phyloP scores from a whole-genome alignment of 75 land plant species.

The Cupressus sempervirens region DNA sequence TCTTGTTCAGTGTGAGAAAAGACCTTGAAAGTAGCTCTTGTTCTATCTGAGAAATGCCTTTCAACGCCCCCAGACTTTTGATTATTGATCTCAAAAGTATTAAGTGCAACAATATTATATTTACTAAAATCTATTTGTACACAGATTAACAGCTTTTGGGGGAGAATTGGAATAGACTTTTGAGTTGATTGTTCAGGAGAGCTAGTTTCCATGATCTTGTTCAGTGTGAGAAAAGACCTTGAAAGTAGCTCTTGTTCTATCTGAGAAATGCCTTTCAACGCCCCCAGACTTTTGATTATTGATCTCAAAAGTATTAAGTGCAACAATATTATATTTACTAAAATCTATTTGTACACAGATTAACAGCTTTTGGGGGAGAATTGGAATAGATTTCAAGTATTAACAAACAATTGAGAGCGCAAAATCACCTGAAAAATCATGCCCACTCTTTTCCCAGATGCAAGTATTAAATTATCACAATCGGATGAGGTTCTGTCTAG shows the following conservation, averaged over 20 bases:
- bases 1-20: too few species aligned
- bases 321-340: background rate
- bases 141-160: background rate
- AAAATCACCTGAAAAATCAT: background rate
- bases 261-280: conserved; percentile 16
- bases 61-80: conserved; percentile 58
- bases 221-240: background rate
- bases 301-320: conserved; percentile 30
- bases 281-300: conserved; percentile 58
- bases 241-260: background rate
- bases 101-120: background rate
- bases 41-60: background rate
- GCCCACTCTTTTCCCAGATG: conserved; percentile 67
- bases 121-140: background rate
- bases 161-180: background rate
- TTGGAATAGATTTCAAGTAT: background rate
- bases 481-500: conserved; percentile 54
- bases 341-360: background rate
- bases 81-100: conserved; percentile 40
- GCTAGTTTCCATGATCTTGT: too few species aligned
- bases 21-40: conserved; percentile 6
- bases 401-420: background rate
- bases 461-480: conserved; percentile 57
- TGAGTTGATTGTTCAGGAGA: too few species aligned
- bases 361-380: background rate